Evolutionary conservation across 169 alveolate species (phyloP).

Genomic region (Nephromyces sp.): DNA sequence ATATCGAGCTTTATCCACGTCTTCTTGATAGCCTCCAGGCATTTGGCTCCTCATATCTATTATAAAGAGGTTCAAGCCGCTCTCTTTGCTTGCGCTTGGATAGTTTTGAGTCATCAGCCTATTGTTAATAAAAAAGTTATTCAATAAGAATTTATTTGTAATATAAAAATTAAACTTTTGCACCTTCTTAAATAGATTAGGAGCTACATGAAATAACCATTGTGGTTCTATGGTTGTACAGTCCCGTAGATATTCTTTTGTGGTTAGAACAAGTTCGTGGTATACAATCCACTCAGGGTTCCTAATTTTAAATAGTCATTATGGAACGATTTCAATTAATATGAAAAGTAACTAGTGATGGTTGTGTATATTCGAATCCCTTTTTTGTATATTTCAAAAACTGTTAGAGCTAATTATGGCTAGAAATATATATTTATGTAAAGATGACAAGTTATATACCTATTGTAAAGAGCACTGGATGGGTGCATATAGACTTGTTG

Average conservation of each 20-base stretch:
- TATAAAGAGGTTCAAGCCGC: conserved; percentile 87
- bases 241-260: conserved; percentile 97
- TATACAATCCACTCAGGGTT: conserved; percentile 96
- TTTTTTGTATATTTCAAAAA: neutral
- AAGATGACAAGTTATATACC: conserved; percentile 1
- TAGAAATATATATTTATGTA: neutral
- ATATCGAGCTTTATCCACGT: conserved; percentile 78
- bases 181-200: conserved; percentile 82
- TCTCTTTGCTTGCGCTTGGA: conserved; percentile 81
- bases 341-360: neutral
- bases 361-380: too few species aligned
- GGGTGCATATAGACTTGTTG: conserved; percentile 97
- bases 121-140: neutral
- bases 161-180: neutral
- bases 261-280: conserved; percentile 93
- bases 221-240: conserved; percentile 89
- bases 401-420: neutral
- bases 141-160: neutral
- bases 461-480: conserved; percentile 84
- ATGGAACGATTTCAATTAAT: too few species aligned
- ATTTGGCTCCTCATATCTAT: conserved; percentile 90
- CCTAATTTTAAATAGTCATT: too few species aligned
- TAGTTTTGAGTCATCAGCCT: conserved; percentile 73
- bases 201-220: conserved; percentile 97
- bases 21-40: conserved; percentile 95